These are phyloP conservation scores for Paraconiothyrium sp. DNA, from an alignment of 2,329 filamentous ascomycete species.

Conservation along the genomic window DNA sequence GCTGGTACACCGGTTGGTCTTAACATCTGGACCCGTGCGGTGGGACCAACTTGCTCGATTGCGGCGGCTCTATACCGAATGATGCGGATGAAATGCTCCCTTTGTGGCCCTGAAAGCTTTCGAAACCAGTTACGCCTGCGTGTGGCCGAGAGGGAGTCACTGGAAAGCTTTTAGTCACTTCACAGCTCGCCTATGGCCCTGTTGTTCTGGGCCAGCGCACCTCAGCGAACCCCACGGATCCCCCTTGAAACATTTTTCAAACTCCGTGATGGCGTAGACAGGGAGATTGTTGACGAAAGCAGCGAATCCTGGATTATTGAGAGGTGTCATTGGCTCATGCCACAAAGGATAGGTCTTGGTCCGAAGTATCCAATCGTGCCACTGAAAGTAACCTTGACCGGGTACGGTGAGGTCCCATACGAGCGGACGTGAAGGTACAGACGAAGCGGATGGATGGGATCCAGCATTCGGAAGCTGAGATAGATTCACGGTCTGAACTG, in stretches of 20 bases:
- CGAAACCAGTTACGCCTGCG: slow-evolving; percentile 9
- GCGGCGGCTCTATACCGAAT: slow-evolving; percentile 9
- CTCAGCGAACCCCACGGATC: slow-evolving; percentile 2
- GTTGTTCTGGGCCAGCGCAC: not conserved
- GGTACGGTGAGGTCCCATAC: not conserved
- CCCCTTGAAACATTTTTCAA: not conserved
- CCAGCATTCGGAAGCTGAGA: not conserved
- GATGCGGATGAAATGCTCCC: slow-evolving; percentile 16
- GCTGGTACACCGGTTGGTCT: not conserved
- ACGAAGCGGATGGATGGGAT: not conserved
- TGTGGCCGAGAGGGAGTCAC: slow-evolving; percentile 5
- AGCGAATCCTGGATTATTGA: slow-evolving; percentile 1
- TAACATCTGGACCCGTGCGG: not conserved
- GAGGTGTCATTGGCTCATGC: slow-evolving; percentile 8
- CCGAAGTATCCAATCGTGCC: slow-evolving; percentile 5
- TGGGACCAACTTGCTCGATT: slow-evolving; percentile 5
- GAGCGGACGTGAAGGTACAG: not conserved
- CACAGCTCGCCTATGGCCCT: not conserved
- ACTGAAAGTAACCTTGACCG: slow-evolving; percentile 5
- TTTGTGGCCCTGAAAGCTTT: slow-evolving; percentile 1
- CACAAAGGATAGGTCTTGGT: not conserved
- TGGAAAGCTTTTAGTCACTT: not conserved
- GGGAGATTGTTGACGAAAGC: slow-evolving; percentile 6
- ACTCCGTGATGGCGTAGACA: not conserved
- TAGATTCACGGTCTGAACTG: not conserved